phyloP scores from a whole-genome alignment of 2,329 filamentous ascomycete genomes.

The Ophiostoma sp. region DNA sequence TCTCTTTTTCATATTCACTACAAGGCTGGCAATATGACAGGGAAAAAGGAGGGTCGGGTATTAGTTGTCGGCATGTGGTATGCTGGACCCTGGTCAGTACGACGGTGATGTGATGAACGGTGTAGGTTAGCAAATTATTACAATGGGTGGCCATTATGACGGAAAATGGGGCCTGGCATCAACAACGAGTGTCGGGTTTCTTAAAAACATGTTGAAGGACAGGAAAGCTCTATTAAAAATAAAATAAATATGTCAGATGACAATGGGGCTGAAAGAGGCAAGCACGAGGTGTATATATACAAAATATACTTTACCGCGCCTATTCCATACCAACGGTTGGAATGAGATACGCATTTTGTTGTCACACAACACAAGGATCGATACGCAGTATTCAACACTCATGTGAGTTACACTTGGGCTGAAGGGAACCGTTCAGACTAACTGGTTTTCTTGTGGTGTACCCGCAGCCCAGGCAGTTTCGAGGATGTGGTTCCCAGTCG shows the following conservation, averaged over 20 bases:
- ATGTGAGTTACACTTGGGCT: background rate
- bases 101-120: background rate
- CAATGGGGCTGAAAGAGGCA: background rate
- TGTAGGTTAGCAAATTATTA: background rate
- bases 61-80: background rate
- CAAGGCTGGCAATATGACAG: background rate
- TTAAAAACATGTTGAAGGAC: no score
- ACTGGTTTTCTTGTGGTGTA: background rate
- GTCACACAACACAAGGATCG: background rate
- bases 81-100: background rate
- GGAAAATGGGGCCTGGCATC: no score
- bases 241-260: no score
- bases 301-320: background rate
- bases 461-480: background rate
- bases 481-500: background rate
- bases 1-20: background rate
- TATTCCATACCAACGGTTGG: background rate
- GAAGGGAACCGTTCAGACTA: background rate
- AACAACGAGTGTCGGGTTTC: no score
- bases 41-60: no score
- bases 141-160: background rate
- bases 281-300: background rate
- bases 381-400: background rate
- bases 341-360: background rate
- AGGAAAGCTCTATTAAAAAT: no score